Conservation (phyloP, 2,329 filamentous ascomycete species). For the Nemania bipapillata region DNA sequence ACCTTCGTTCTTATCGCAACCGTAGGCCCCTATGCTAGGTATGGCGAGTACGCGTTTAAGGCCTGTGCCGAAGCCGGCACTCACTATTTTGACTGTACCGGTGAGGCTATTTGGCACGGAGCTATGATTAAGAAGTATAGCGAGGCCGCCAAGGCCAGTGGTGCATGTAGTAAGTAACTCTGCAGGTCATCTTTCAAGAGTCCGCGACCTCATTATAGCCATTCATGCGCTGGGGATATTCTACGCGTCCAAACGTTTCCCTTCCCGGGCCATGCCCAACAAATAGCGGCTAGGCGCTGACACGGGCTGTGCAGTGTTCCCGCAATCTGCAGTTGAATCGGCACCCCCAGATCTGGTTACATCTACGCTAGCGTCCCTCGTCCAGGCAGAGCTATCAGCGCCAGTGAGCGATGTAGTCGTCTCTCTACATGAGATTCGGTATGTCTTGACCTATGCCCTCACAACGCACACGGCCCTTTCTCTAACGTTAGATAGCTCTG, state of each 20-base stretch:
- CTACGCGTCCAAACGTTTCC: too few species aligned
- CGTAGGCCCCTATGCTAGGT: slow-evolving; percentile 67
- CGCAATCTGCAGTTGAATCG: slow-evolving; percentile 71
- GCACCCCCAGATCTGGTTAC: slow-evolving; percentile 69
- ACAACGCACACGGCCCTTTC: background rate
- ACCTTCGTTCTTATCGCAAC: slow-evolving; percentile 67
- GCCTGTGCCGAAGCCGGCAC: slow-evolving; percentile 71
- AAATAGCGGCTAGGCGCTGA: slow-evolving; percentile 1
- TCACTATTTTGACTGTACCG: slow-evolving; percentile 72
- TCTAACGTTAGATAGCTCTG: slow-evolving; percentile 51
- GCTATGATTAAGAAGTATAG: slow-evolving; percentile 71
- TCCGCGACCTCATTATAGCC: background rate
- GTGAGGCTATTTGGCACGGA: slow-evolving; percentile 68
- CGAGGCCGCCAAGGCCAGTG: slow-evolving; percentile 61
- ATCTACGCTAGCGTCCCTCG: slow-evolving; percentile 62
- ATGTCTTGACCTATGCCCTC: slow-evolving; percentile 23
- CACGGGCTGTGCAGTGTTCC: slow-evolving; percentile 58
- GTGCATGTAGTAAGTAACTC: slow-evolving; percentile 57
- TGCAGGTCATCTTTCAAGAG: background rate
- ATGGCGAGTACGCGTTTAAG: slow-evolving; percentile 69
- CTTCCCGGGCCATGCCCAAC: too few species aligned
- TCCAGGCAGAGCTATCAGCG: slow-evolving; percentile 62
- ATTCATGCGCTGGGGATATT: background rate
- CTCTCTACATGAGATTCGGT: slow-evolving; percentile 59
- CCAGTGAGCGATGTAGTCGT: slow-evolving; percentile 66